These are phyloP conservation scores for Vigna angularis DNA, from an alignment of 306 rosid species.

Conservation along the genomic window DNA sequence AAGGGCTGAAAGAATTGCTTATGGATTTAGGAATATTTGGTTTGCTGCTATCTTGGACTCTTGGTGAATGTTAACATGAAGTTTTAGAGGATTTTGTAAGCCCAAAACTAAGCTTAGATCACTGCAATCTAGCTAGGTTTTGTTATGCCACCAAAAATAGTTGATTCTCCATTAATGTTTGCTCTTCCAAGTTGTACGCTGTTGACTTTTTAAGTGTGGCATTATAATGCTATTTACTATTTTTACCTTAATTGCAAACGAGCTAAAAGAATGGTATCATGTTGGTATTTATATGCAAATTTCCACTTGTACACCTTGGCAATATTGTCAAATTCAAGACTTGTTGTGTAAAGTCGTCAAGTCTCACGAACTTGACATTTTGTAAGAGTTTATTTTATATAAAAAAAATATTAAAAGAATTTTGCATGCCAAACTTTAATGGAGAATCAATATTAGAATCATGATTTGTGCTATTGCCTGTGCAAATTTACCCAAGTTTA, in stretches of 20 bases:
- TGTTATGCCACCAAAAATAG: slow-evolving; percentile 18
- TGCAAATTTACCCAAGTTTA: no score
- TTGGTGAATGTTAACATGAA: background rate
- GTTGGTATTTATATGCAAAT: no score
- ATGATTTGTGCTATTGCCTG: no score
- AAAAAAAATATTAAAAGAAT: no score
- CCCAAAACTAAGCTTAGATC: background rate
- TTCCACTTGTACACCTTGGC: background rate
- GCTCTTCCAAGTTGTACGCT: background rate
- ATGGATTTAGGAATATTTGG: background rate
- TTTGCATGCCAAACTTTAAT: no score
- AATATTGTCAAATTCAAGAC: background rate
- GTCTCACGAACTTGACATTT: no score
- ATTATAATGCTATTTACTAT: background rate
- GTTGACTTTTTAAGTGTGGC: slow-evolving; percentile 17
- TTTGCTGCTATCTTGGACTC: background rate
- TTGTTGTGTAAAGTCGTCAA: no score
- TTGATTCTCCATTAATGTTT: background rate
- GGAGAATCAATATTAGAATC: no score
- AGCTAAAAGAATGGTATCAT: background rate
- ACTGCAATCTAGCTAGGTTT: slow-evolving; percentile 8
- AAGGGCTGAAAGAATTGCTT: slow-evolving; percentile 10
- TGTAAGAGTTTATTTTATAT: no score
- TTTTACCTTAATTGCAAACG: slow-evolving; percentile 17
- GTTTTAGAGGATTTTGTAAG: slow-evolving; percentile 11